Evolutionary conservation across 177 flowering plant species (phyloP).

Genomic region (Vitis hybrid): DNA sequence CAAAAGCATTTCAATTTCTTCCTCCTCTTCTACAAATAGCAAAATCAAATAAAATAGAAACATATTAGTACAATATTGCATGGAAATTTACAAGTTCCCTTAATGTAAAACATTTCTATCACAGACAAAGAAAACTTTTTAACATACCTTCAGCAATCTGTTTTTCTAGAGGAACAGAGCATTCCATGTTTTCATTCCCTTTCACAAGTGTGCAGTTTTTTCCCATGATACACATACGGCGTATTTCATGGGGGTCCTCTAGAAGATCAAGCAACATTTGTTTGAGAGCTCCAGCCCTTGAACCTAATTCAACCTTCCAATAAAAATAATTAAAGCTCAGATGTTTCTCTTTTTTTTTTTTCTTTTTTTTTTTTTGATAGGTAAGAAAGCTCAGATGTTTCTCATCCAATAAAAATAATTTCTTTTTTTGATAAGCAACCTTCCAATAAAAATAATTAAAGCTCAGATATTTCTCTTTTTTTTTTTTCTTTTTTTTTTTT

Average conservation of each 20-base stretch:
- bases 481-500: too few relatives aligned
- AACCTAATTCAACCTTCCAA: slow-evolving; percentile 88
- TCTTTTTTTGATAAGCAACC: slow-evolving; percentile 45
- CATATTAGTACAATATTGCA: not conserved
- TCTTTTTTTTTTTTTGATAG: too few relatives aligned
- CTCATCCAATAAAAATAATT: not conserved
- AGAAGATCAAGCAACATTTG: slow-evolving; percentile 98
- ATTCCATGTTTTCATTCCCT: slow-evolving; percentile 58
- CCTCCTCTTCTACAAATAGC: slow-evolving; percentile 85
- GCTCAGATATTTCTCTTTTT: not conserved
- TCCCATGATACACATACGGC: slow-evolving; percentile 92
- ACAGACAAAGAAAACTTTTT: not conserved
- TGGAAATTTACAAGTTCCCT: too few relatives aligned
- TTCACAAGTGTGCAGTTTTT: slow-evolving; percentile 70
- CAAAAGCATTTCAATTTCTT: slow-evolving; percentile 98
- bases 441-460: slow-evolving; percentile 21
- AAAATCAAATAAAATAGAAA: not conserved
- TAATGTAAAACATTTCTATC: too few relatives aligned
- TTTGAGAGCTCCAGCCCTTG: slow-evolving; percentile 87
- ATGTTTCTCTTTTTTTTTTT: too few relatives aligned
- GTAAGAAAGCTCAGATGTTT: too few relatives aligned
- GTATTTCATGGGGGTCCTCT: slow-evolving; percentile 92
- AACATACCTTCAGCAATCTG: slow-evolving; percentile 89
- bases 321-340: not conserved
- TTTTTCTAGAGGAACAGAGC: slow-evolving; percentile 76